Evolutionary conservation across 805 yeast genomes (phyloP), one percentile per base, ranked within the genome.

Genomic region (Zygotorulaspora danielsina): DNA sequence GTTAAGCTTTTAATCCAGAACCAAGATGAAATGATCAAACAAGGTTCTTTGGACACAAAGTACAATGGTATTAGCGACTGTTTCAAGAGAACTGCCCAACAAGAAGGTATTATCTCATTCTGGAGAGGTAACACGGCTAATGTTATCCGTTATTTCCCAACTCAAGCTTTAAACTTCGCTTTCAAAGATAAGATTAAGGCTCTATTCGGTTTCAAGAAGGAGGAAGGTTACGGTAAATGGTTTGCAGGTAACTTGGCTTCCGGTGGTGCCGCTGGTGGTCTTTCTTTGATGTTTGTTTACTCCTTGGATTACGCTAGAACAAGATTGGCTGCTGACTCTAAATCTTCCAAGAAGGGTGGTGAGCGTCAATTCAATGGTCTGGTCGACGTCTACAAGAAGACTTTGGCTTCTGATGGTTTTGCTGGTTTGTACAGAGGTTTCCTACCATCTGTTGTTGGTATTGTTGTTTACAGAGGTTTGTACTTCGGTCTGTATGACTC

Each of bases 121-220:
- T 88, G 97, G 97, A 84, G 96, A 84, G 97, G 97, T 80, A 88
- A 88, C 89, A 89, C 96, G 55, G 97, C 97, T 64, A 88, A 88
- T 75, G 97, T 88, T 69, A 82, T 88, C 76, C 85, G 97, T 79
- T 88, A 89, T 81, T 88, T 88, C 95, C 97, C 97, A 72, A 89
- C 97, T 70, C 97, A 88, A 76, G 97, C 97, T 63, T 80, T 88
- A 68, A 88, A 88, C 84, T 89, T 88, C 65, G 97, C 97, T 64
- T 89, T 88, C 90, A 89, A 88, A 79, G 97, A 89, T 72, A 84
- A 86, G 76, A 85, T 89, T 77, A 88, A 88, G 82, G 79, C 80
- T 62, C 71, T 88, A 82, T 88, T 88, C 69, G 95, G 95, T 75
- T 87, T 87, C 87, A 88, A 88, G 82, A 88, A 88, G 81, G 87